Evolutionary conservation across 148 eudicot species (phyloP).

Genomic region (Chenopodium album): DNA sequence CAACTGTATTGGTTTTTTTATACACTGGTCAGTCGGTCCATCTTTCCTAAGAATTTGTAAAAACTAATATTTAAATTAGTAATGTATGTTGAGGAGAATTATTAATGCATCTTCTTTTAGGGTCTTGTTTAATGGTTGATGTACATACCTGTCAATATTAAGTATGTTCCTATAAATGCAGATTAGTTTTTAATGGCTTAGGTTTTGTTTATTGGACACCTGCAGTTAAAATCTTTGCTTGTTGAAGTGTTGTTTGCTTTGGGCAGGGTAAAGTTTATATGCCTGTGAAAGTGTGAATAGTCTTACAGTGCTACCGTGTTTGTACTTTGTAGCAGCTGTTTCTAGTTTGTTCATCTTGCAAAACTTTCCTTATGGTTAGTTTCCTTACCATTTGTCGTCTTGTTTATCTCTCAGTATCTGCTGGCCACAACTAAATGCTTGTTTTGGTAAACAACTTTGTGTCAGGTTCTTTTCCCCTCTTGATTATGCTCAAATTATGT

Average conservation of each 20-base stretch:
- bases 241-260: neutral
- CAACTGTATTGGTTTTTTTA: too few relatives aligned
- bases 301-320: neutral
- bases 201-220: neutral
- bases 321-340: too few relatives aligned
- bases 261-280: neutral
- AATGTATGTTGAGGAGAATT: neutral
- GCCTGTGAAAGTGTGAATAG: neutral
- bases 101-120: neutral
- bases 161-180: neutral
- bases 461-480: neutral
- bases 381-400: neutral
- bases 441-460: neutral
- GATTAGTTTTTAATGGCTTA: neutral
- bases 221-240: slow-evolving; percentile 2
- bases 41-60: too few relatives aligned
- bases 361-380: neutral
- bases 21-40: too few relatives aligned
- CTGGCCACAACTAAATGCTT: neutral
- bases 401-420: neutral
- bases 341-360: too few relatives aligned
- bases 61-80: too few relatives aligned
- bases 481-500: neutral
- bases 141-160: neutral
- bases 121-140: neutral